A percentile compares a stretch with the other conserved stretches of the same genome.
phyloP scores from a whole-genome alignment of 208 protist genomes.

The Eutreptiella sp. region DNA sequence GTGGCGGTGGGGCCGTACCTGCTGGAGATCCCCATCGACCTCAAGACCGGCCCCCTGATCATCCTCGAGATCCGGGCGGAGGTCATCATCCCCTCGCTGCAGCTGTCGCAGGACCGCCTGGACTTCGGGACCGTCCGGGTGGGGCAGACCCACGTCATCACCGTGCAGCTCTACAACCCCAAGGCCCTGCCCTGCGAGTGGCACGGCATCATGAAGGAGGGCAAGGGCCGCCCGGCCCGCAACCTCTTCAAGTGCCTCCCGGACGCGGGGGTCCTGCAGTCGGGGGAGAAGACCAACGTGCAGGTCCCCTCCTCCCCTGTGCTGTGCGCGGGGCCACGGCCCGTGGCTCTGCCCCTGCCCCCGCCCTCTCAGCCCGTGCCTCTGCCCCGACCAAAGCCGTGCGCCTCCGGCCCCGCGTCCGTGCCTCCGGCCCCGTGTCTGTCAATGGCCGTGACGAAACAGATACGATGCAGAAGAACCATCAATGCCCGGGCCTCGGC shows the following conservation, averaged over 20 bases:
- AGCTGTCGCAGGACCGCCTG: slow-evolving; percentile 49
- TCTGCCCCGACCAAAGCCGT: too few relatives aligned
- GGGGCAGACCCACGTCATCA: slow-evolving; percentile 67
- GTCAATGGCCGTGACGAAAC: too few relatives aligned
- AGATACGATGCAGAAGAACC: too few relatives aligned
- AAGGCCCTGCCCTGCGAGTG: slow-evolving; percentile 78
- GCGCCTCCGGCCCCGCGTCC: too few relatives aligned
- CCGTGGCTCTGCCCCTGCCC: too few relatives aligned
- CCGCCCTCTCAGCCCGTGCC: too few relatives aligned
- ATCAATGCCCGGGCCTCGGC: too few relatives aligned
- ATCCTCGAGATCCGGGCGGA: slow-evolving; percentile 73
- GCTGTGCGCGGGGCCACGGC: too few relatives aligned
- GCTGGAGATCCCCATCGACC: slow-evolving; percentile 66
- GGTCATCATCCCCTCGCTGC: slow-evolving; percentile 75
- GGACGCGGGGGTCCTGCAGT: slow-evolving; percentile 56
- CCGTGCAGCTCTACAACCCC: slow-evolving; percentile 70
- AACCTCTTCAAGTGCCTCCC: slow-evolving; percentile 60
- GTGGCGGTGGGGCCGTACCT: slow-evolving; percentile 55
- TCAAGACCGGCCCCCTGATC: slow-evolving; percentile 69
- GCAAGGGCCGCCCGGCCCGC: background rate
- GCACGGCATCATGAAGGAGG: slow-evolving; percentile 39
- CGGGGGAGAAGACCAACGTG: slow-evolving; percentile 45
- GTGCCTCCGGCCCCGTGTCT: too few relatives aligned
- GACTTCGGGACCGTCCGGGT: slow-evolving; percentile 78
- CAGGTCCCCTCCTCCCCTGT: slow-evolving; percentile 35